Percentiles rank a stretch among this genome's conserved stretches.
Conservation (phyloP, 345 rosid genomes). For the Citrus reticulata region DNA sequence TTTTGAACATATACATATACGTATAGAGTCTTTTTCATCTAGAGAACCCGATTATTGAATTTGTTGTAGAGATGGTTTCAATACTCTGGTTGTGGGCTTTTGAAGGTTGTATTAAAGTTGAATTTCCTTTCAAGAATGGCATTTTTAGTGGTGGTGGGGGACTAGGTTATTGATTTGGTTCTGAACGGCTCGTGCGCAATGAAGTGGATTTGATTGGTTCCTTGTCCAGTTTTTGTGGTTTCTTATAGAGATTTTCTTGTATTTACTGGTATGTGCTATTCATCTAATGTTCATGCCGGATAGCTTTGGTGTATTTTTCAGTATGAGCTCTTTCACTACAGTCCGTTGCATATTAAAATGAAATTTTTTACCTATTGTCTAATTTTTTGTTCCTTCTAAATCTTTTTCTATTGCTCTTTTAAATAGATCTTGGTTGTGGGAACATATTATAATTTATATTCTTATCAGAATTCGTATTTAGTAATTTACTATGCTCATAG, state of each 20-base stretch:
- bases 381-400: background rate
- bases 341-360: background rate
- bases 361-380: background rate
- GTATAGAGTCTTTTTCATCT: too few species aligned
- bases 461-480: background rate
- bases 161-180: background rate
- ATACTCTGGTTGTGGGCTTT: background rate
- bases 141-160: background rate
- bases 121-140: background rate
- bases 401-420: background rate
- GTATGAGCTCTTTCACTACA: background rate
- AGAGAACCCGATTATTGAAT: background rate
- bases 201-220: background rate
- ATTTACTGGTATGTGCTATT: background rate
- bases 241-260: background rate
- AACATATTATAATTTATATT: background rate
- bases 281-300: background rate
- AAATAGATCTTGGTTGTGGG: background rate
- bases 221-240: background rate
- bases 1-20: too few species aligned
- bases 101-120: background rate
- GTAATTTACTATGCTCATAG: background rate
- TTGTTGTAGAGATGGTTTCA: background rate
- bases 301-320: background rate
- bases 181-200: background rate